Percentiles rank a stretch among this genome's conserved stretches.
Evolutionary conservation across 2,329 filamentous ascomycete genomes (phyloP).

Genomic region (Triangularia verruculosa): DNA sequence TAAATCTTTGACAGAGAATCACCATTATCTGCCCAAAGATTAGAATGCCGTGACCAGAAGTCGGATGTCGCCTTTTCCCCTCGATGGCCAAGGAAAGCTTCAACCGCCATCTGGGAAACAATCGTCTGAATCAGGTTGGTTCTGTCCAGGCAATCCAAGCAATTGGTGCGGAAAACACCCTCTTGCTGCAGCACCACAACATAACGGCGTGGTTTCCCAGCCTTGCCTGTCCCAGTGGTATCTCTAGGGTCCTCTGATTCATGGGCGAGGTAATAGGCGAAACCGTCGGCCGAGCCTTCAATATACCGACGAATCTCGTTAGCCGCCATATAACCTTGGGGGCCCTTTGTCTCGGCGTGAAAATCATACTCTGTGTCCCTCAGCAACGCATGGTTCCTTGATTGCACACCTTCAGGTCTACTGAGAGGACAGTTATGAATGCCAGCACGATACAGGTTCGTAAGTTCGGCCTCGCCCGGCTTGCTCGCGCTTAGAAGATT

Average conservation of each 20-base stretch:
- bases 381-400: slow-evolving; percentile 69
- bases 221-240: slow-evolving; percentile 34
- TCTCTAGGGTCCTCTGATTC: slow-evolving; percentile 57
- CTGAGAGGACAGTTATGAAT: slow-evolving; percentile 73
- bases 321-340: slow-evolving; percentile 87
- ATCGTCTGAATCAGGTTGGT: slow-evolving; percentile 96
- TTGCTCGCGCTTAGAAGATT: slow-evolving; percentile 93
- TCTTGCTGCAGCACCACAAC: slow-evolving; percentile 84
- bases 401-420: slow-evolving; percentile 51
- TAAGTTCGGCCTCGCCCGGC: slow-evolving; percentile 80
- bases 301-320: slow-evolving; percentile 77
- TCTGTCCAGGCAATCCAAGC: slow-evolving; percentile 89
- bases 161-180: slow-evolving; percentile 94
- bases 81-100: slow-evolving; percentile 75
- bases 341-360: slow-evolving; percentile 86
- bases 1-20: slow-evolving; percentile 94
- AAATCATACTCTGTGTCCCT: slow-evolving; percentile 91
- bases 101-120: slow-evolving; percentile 88
- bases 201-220: slow-evolving; percentile 40
- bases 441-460: slow-evolving; percentile 73
- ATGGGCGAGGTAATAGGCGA: slow-evolving; percentile 88
- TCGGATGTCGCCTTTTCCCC: slow-evolving; percentile 68
- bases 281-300: slow-evolving; percentile 74
- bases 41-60: slow-evolving; percentile 90
- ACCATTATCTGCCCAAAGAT: slow-evolving; percentile 95